A percentile compares a stretch with the other conserved stretches of the same genome.
Conservation (phyloP, 441 rosid species). For the Cnidoscolus chayamansa region DNA sequence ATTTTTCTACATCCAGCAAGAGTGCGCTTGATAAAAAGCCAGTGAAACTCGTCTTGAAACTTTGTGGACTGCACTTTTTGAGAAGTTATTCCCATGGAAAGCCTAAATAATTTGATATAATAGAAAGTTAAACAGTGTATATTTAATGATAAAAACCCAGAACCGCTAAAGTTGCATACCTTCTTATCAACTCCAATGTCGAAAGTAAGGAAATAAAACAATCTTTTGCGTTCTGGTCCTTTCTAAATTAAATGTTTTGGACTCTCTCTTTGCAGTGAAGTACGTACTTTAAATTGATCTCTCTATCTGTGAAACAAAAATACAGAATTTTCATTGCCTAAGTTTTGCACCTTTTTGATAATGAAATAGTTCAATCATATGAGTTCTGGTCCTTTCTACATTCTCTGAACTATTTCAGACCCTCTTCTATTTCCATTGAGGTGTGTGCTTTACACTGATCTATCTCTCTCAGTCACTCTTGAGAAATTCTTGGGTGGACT, state of each 20-base stretch:
- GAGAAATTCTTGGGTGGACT: too few species aligned
- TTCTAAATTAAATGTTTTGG: neutral
- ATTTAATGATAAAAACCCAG: neutral
- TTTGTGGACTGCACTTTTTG: constrained; percentile 56
- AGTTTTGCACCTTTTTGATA: neutral
- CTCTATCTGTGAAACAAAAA: too few species aligned
- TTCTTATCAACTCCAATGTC: too few species aligned
- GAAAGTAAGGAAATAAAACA: too few species aligned
- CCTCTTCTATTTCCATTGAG: too few species aligned
- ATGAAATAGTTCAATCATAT: neutral
- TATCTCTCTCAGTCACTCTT: neutral
- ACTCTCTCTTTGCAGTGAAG: neutral
- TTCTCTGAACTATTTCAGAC: neutral
- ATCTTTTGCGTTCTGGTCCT: neutral
- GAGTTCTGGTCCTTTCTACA: neutral
- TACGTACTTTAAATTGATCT: too few species aligned
- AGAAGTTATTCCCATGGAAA: constrained; percentile 57
- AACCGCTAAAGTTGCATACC: too few species aligned
- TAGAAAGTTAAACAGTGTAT: constrained; percentile 3
- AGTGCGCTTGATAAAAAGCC: constrained; percentile 65
- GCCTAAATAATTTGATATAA: constrained; percentile 45
- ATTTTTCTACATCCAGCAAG: constrained; percentile 64
- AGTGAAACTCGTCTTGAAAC: constrained; percentile 73
- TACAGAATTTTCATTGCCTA: too few species aligned
- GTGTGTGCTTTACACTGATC: neutral